Percentiles rank a stretch among this genome's conserved stretches.
These are phyloP conservation scores for Monosporascus sp. DNA, from an alignment of 2,329 filamentous ascomycete genomes.

Conservation along the genomic window DNA sequence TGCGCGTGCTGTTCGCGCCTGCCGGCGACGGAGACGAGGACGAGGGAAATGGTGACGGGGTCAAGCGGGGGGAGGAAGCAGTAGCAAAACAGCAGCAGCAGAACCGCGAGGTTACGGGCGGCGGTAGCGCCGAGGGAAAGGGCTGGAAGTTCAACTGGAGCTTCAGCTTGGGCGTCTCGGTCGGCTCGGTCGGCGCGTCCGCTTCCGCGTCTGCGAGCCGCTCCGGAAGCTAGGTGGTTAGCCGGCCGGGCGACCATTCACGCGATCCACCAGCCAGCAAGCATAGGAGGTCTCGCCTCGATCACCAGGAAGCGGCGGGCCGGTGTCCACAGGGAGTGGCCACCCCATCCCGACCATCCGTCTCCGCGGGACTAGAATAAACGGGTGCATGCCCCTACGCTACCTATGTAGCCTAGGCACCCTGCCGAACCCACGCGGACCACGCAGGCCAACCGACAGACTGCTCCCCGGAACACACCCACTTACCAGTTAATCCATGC, in stretches of 20 bases:
- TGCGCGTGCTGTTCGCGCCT: slow-evolving; percentile 59
- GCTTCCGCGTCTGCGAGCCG: slow-evolving; percentile 9
- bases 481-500: too few species aligned
- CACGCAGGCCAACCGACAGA: too few species aligned
- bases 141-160: slow-evolving; percentile 23
- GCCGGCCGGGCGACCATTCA: neutral
- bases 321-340: too few species aligned
- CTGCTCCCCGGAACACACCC: too few species aligned
- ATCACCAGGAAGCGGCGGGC: too few species aligned
- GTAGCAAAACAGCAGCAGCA: neutral
- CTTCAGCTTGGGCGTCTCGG: slow-evolving; percentile 23
- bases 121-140: slow-evolving; percentile 12
- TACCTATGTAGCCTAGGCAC: too few species aligned
- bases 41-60: neutral
- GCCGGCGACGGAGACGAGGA: slow-evolving; percentile 33
- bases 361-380: too few species aligned
- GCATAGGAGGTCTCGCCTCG: too few species aligned
- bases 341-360: too few species aligned
- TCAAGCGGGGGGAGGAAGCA: slow-evolving; percentile 3
- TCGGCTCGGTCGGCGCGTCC: slow-evolving; percentile 20
- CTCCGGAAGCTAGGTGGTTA: slow-evolving; percentile 1
- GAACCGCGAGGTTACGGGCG: slow-evolving; percentile 1
- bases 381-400: too few species aligned
- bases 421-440: too few species aligned
- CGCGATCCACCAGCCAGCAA: too few species aligned